Evolutionary conservation across 2,329 filamentous ascomycete species (phyloP).

Genomic region (Penicillium sp.): DNA sequence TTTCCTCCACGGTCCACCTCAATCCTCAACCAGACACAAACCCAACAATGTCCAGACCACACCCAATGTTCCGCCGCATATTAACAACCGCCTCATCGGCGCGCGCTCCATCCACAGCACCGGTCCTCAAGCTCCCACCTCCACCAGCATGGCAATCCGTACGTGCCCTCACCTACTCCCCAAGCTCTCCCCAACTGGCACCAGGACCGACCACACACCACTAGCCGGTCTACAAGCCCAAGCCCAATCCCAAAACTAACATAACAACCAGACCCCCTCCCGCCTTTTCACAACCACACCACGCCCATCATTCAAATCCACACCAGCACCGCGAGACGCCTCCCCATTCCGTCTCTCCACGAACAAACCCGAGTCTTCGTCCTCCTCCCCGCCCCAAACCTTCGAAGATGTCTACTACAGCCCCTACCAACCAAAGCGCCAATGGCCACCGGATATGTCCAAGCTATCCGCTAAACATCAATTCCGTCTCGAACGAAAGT

Average conservation of each 20-base stretch:
- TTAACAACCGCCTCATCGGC: constrained; percentile 15
- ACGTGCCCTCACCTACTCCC: constrained; percentile 7
- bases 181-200: neutral
- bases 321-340: constrained; percentile 14
- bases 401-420: constrained; percentile 47
- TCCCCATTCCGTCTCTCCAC: constrained; percentile 23
- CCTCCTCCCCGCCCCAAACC: constrained; percentile 6
- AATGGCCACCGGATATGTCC: constrained; percentile 63
- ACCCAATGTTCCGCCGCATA: constrained; percentile 16
- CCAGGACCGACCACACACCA: neutral
- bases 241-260: neutral
- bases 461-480: constrained; percentile 62
- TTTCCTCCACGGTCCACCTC: too few relatives aligned
- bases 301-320: constrained; percentile 13
- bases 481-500: constrained; percentile 65
- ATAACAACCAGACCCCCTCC: neutral
- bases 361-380: constrained; percentile 19
- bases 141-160: constrained; percentile 18
- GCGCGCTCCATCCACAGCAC: constrained; percentile 3
- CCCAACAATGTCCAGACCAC: neutral
- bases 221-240: neutral
- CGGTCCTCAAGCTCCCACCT: constrained; percentile 12
- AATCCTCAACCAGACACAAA: neutral
- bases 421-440: constrained; percentile 57
- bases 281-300: constrained; percentile 17